Base-by-base conservation (phyloP, 768 basidiomycete genomes). In the Tubosaeta sp. region DNA sequence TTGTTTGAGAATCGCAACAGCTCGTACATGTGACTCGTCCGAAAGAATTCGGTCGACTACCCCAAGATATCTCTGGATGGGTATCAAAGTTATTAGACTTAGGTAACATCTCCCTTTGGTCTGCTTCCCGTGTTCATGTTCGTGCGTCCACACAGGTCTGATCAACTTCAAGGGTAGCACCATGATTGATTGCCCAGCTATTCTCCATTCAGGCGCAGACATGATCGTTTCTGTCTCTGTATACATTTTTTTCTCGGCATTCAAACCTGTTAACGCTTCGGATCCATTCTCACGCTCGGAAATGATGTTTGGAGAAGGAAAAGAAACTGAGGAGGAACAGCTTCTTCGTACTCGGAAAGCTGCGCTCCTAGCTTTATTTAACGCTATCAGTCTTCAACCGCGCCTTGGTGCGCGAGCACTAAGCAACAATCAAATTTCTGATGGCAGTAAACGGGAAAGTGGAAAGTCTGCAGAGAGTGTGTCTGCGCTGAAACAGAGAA, bases 321-420 rank as follows among this genome's bases (percentile, higher is more conserved):
- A 82, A 47, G 93, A 95, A 65, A 94, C 91, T 0, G 73, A 74
- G 5, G 82, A 84, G 53, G 93, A 97, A 70, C 84, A 83, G 58
- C 71, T 72, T n/a, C 76, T 97, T 46, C 77, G 91, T 38, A 86
- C 87, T 67, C 77, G 94, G 34, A 97, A 95, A 65, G 71, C 74
- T 35, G 82, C 92, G 1, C 74, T 95, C 33, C 70, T 86, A 3
- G 73, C 77, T 48, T 69, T 97, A 29, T 95, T 97, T 61, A 79
- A 88, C 48, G 75, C 78, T 29, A 72, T 93, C 46, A 82, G 80
- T 43, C 72, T 97, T 50, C 84, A 80, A 46, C 90, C 93, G 7
- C 71, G 76, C 61, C 66, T 74, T 59, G 74, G 78, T 56, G 74
- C 73, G 17, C 68, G 71, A 52, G 58, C 72, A 42, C 57, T 46